Evolutionary conservation across 441 rosid genomes (phyloP).

Genomic region (Brassica hybrid): DNA sequence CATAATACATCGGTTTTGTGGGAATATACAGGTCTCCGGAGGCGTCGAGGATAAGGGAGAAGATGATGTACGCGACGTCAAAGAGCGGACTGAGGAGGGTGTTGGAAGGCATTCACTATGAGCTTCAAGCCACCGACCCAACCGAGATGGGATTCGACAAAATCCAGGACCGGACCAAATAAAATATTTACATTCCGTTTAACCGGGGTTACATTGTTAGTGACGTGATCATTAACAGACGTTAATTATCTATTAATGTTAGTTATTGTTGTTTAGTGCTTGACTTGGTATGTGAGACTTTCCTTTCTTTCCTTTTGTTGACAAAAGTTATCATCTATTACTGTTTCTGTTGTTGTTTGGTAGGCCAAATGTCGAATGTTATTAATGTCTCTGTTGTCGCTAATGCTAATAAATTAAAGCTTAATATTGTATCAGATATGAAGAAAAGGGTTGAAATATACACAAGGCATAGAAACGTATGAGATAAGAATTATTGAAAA

Average conservation of each 20-base stretch:
- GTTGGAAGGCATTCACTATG: conserved; percentile 82
- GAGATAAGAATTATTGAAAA: background rate
- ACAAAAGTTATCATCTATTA: conserved; percentile 15
- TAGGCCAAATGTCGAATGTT: conserved; percentile 10
- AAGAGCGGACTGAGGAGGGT: conserved; percentile 83
- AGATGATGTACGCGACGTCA: conserved; percentile 86
- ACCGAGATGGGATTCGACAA: conserved; percentile 96
- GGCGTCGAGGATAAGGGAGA: conserved; percentile 85
- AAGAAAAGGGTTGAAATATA: background rate
- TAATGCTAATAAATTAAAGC: conserved; percentile 14
- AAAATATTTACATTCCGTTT: conserved; percentile 9
- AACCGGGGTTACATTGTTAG: conserved; percentile 24
- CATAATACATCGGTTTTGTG: background rate
- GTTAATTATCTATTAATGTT: conserved; percentile 32
- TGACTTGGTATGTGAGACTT: conserved; percentile 12
- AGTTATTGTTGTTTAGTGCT: conserved; percentile 33
- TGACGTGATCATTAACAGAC: background rate
- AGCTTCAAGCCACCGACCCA: conserved; percentile 89
- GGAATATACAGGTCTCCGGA: conserved; percentile 66
- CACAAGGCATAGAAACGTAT: too few relatives aligned
- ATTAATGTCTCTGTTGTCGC: conserved; percentile 7
- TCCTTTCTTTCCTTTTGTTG: conserved; percentile 13
- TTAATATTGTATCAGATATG: background rate
- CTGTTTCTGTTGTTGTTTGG: conserved; percentile 14
- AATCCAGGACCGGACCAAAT: conserved; percentile 68